Evolutionary conservation across 2,329 filamentous ascomycete genomes (phyloP), one percentile per base, ranked within the genome.

Genomic region (Alternaria sp.): DNA sequence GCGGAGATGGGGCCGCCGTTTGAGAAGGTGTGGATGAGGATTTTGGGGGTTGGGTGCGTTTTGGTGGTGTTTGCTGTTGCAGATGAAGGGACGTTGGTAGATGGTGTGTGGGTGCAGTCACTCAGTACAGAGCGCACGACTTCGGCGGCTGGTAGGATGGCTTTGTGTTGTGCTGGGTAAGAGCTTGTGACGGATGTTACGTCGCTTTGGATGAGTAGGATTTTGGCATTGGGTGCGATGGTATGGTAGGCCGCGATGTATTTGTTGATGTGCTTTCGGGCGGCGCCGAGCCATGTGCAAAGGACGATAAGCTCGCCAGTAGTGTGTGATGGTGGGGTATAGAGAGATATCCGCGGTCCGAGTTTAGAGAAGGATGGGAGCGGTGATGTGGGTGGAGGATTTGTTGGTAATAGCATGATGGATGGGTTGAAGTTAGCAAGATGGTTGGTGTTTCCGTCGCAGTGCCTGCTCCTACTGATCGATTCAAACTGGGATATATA

Each of bases 281-380:
- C 58, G 0, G 68, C 71, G 4, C 66, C 71, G 23, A 71, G 56
- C 71, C 68, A 73, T 18, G 67, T 68, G 11, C 55, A 64, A 7
- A 72, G 53, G 20, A 73, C 53, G 10, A 73, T 30, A 10, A 73
- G 67, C 28, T 67, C 15, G 45, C 65, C 60, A 6, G 43, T 3
- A 11, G 30, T 21, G 20, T 57, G 46, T 14, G 57, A 5, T 12
- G 18, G 26, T 9, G 65, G 62, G 6, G 57, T 60, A 41, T 45
- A 64, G 7, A 67, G 49, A 12, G 57, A 62, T 15, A 58, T 69
- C 14, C 47, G 26, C 21, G 55, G 45, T 6, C 58, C 56, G 12
- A 67, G 20, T 26, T 14, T 33, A 15, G 44, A 44, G 25, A 65
- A 65, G 10, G 49, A 53, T 41, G 3, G 30, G 15, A 20, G 4